Base-by-base conservation (phyloP, 2,329 filamentous ascomycete species). In the Lachnellula willkommii region DNA sequence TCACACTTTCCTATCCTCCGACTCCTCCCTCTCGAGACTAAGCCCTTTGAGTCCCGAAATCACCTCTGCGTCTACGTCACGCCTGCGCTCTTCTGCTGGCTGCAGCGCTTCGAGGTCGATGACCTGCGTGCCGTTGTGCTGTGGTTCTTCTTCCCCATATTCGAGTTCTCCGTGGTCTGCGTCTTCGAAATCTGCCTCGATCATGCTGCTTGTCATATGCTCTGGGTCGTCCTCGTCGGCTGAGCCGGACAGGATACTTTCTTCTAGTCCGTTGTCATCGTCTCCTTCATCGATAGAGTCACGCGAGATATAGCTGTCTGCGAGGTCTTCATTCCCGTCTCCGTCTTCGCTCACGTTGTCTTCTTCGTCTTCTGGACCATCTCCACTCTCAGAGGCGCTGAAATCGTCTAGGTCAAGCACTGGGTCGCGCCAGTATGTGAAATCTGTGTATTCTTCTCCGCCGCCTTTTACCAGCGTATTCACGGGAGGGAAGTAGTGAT, bases 401-500 rank as follows among this genome's bases (percentile, higher is more conserved):
- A 97, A 97, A 53, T 96, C 89, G 43, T 91, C 89, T 26, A 96
- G 74, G 50, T 95, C 90, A 15, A 93, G 79, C 2, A 91, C 90
- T 48, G 81, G 80, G 60, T 95, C 88, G 60, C 95, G 82, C 94
- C 94, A 99, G 74, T 95, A 99, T 55, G 85, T 93, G 73, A 99
- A 99, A 70, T 99, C 94, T 0, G 94, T 99, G 68, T 89, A 99
- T 55, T 95, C 88, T 70, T 97, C 94, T 12, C 92, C 93, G 20
- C 92, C 93, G 46, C 89, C 88, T 66, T 89, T 90, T 17, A 96
- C 86, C 32, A 99, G 79, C 26, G 92, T 85, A 60, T 87, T 90
- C 12, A 95, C 87, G 1, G 95, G 90, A 6, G 94, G 94, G 72
- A 99, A 99, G 75, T 96, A 97, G 72, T 99, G 94, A 70, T 99